A percentile compares a stretch with the other conserved stretches of the same genome.
Conservation (phyloP, 192 early-diverging fungal species). For the Funneliformis geosporum region DNA sequence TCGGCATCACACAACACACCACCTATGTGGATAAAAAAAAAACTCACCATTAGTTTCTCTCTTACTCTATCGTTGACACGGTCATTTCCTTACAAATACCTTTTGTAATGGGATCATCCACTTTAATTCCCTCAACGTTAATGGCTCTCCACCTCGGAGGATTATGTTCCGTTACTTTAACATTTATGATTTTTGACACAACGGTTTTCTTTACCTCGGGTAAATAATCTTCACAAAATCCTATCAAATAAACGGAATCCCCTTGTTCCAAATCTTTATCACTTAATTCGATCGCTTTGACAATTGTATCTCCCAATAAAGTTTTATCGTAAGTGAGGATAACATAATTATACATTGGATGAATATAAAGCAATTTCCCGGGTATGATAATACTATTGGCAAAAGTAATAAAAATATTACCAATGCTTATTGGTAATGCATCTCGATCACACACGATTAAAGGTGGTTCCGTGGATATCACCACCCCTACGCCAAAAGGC, state of each 20-base stretch:
- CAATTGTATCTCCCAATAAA: constrained; percentile 75
- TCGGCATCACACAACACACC: constrained; percentile 62
- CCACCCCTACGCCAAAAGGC: constrained; percentile 72
- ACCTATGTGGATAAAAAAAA: constrained; percentile 31
- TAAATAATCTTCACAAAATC: constrained; percentile 52
- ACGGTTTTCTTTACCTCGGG: constrained; percentile 61
- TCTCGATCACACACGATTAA: constrained; percentile 82
- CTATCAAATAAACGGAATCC: constrained; percentile 58
- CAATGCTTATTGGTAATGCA: constrained; percentile 75
- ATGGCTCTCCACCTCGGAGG: constrained; percentile 64
- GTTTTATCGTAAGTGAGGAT: constrained; percentile 80
- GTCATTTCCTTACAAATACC: too few relatives aligned
- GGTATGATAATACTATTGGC: constrained; percentile 89
- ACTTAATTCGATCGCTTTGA: constrained; percentile 63
- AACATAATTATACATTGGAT: constrained; percentile 88
- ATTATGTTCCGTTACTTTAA: constrained; percentile 64
- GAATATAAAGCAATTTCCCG: constrained; percentile 75
- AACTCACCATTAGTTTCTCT: too few relatives aligned
- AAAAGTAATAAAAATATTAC: constrained; percentile 81
- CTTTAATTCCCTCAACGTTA: constrained; percentile 61
- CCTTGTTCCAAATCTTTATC: constrained; percentile 62
- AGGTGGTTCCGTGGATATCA: constrained; percentile 76
- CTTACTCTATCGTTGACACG: too few relatives aligned
- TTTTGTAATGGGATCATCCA: constrained; percentile 72
- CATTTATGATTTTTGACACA: constrained; percentile 59